A percentile compares a stretch with the other conserved stretches of the same genome.
Evolutionary conservation across 1,284 basidiomycete genomes (phyloP).

Genomic region (Cryptococcus sp.): DNA sequence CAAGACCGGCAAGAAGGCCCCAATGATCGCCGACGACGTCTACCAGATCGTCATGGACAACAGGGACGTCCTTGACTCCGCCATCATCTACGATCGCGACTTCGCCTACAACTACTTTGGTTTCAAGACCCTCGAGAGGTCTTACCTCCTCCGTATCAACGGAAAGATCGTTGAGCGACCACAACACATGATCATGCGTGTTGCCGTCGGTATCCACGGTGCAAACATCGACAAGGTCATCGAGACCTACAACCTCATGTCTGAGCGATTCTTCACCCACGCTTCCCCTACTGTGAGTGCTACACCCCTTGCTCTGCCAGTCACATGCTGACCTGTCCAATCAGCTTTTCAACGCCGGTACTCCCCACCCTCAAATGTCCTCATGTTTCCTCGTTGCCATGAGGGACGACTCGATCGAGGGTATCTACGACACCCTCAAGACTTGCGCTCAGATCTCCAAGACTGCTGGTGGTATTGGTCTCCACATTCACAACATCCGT

Average conservation of each 20-base stretch:
- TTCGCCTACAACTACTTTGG: slow-evolving; percentile 98
- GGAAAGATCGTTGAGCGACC: slow-evolving; percentile 95
- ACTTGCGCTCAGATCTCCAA: slow-evolving; percentile 99
- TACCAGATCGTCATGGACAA: slow-evolving; percentile 83
- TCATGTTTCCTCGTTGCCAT: slow-evolving; percentile 98
- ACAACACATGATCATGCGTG: slow-evolving; percentile 99
- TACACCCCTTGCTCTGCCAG: not conserved
- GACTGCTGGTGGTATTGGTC: slow-evolving; percentile 95
- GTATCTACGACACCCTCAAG: slow-evolving; percentile 98
- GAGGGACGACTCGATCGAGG: slow-evolving; percentile 99
- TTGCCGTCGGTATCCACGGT: slow-evolving; percentile 96
- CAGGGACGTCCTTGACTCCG: slow-evolving; percentile 82
- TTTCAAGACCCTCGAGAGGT: slow-evolving; percentile 98
- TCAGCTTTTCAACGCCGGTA: slow-evolving; percentile 93
- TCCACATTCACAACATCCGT: slow-evolving; percentile 95
- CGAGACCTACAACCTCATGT: slow-evolving; percentile 94
- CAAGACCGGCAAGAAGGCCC: slow-evolving; percentile 82
- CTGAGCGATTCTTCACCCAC: slow-evolving; percentile 95
- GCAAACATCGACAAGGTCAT: slow-evolving; percentile 83
- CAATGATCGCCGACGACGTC: slow-evolving; percentile 89
- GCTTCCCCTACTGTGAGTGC: slow-evolving; percentile 77
- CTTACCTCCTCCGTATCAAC: slow-evolving; percentile 92
- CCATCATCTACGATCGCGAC: slow-evolving; percentile 97
- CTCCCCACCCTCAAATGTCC: slow-evolving; percentile 90
- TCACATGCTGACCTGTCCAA: not conserved